Conservation (phyloP, 768 basidiomycete species). For the Trametes villosa region DNA sequence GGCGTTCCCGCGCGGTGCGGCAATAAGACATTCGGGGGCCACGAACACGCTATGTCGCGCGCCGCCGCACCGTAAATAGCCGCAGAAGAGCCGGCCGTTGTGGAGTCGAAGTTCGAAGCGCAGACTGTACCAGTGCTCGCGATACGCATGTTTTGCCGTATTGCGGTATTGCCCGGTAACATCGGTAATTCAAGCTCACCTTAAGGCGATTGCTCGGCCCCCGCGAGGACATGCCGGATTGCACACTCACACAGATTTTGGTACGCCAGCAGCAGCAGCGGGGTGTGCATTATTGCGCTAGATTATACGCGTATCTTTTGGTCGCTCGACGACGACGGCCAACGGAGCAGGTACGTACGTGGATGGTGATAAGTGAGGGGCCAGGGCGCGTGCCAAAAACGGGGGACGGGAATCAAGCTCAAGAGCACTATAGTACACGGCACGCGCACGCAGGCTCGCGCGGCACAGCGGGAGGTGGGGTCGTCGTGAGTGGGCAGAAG, state of each 20-base stretch:
- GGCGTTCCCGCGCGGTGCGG: too few relatives aligned
- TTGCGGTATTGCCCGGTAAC: neutral
- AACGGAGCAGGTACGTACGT: neutral
- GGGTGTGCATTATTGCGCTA: slow-evolving; percentile 4
- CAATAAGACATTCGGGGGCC: too few relatives aligned
- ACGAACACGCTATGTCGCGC: too few relatives aligned
- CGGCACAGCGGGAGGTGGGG: neutral
- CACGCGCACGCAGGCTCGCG: neutral
- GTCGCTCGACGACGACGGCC: slow-evolving; percentile 5
- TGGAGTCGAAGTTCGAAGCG: neutral
- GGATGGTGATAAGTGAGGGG: neutral
- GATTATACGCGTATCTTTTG: slow-evolving; percentile 16
- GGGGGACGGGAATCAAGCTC: too few relatives aligned
- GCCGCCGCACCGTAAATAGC: neutral
- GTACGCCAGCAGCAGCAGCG: too few relatives aligned
- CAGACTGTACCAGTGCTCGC: too few relatives aligned
- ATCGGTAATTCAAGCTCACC: neutral
- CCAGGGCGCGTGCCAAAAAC: neutral
- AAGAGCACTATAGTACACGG: slow-evolving; percentile 12
- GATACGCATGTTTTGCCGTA: too few relatives aligned
- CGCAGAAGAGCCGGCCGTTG: neutral
- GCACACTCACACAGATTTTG: too few relatives aligned
- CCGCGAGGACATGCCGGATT: too few relatives aligned
- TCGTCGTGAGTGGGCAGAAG: neutral
- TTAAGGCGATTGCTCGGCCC: too few relatives aligned